Evolutionary conservation across 345 rosid genomes (phyloP), one percentile per base, ranked within the genome.

Genomic region (Trapa incisa): DNA sequence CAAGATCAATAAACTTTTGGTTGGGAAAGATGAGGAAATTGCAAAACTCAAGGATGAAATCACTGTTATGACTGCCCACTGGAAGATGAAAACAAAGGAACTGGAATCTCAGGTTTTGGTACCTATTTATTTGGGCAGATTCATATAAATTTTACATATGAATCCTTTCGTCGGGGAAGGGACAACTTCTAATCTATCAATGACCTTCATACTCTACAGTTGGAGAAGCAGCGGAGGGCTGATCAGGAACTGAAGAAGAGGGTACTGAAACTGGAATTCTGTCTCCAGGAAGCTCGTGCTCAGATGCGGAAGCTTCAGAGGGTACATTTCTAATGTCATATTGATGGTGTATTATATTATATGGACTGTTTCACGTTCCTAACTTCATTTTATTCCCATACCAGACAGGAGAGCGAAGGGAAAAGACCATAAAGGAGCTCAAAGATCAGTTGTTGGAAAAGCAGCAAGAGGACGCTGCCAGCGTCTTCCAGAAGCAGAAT

Each of bases 191-290:
- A 37, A 33, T 58, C 35, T 33, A 32, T 58, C 37, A 5, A 11
- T 16, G 11, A 33, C 35, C 16, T 33, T 22, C 60, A 54, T n/a
- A 22, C 6, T 22, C 29, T 58, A 52, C 88, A 93, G 98, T 82
- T 93, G 71, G 98, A 93, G 77, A 90, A 88, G 77, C 97, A 88
- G 71, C 82, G 84, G 17, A 77, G 91, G 67, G 83, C 87, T 65
- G 96, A 88, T 81, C 98, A 90, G 71, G 97, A 93, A 71, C 82
- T 88, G 57, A 93, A 86, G 67, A 93, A 87, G 90, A 87, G 86
- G 73, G 98, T 93, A 62, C 73, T 93, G 82, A 93, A 86, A 81
- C 69, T 93, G 79, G 97, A 90, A 68, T 90, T 93, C 73, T 90
- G 91, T 83, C 96, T 90, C 67, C 97, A 88, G 37, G 96, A 93